These are phyloP conservation scores for Aspergillus sclerotiicarbonarius DNA, from an alignment of 495 filamentous ascomycete species.

Conservation along the genomic window DNA sequence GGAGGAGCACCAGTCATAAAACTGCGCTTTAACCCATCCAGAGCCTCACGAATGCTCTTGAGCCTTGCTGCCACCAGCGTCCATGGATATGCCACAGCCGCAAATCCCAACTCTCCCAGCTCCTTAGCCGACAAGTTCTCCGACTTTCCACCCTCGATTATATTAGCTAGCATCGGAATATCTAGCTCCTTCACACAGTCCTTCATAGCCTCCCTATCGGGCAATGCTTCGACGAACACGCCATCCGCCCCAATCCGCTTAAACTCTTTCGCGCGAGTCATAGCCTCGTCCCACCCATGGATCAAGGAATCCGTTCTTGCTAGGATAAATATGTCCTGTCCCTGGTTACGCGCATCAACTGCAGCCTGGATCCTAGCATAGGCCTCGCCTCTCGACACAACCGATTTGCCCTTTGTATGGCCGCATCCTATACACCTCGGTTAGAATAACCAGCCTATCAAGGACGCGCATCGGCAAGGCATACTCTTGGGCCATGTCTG, in stretches of 20 bases:
- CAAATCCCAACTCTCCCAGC: slow-evolving; percentile 35
- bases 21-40: slow-evolving; percentile 37
- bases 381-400: slow-evolving; percentile 42
- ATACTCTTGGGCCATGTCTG: slow-evolving; percentile 41
- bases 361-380: slow-evolving; percentile 42
- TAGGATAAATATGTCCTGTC: slow-evolving; percentile 40
- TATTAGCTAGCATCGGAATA: slow-evolving; percentile 41
- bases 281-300: slow-evolving; percentile 38
- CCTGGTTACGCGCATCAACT: slow-evolving; percentile 40
- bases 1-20: slow-evolving; percentile 30
- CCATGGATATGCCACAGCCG: slow-evolving; percentile 43
- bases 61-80: slow-evolving; percentile 40
- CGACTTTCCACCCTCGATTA: slow-evolving; percentile 45
- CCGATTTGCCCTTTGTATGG: slow-evolving; percentile 44
- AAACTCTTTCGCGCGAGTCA: slow-evolving; percentile 36
- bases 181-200: slow-evolving; percentile 31
- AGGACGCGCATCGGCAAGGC: background rate
- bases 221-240: slow-evolving; percentile 43
- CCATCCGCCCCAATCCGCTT: slow-evolving; percentile 37
- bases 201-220: slow-evolving; percentile 38
- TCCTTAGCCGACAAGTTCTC: slow-evolving; percentile 41
- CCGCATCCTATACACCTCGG: slow-evolving; percentile 32
- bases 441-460: background rate
- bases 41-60: slow-evolving; percentile 36
- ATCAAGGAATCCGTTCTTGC: slow-evolving; percentile 40